A percentile compares a stretch with the other conserved stretches of the same genome.
Conservation (phyloP, 371 early-diverging fungal genomes). For the Mucor ambiguus region DNA sequence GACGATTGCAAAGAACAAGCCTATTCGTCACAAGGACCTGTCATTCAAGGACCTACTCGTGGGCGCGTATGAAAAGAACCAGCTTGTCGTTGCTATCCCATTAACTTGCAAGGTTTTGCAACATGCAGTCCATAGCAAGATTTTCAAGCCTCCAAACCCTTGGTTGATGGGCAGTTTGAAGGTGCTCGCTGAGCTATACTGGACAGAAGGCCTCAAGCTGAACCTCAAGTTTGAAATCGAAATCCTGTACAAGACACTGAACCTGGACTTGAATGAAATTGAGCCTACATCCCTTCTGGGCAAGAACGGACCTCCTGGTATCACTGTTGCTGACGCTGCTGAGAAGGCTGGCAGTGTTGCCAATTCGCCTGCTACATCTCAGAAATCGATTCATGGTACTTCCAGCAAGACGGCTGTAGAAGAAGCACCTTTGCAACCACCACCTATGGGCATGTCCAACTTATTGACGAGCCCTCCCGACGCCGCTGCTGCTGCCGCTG, state of each 20-base stretch:
- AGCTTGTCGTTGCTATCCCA: constrained; percentile 95
- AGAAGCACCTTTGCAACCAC: constrained; percentile 1
- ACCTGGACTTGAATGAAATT: constrained; percentile 84
- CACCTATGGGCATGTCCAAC: not conserved
- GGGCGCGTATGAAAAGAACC: constrained; percentile 82
- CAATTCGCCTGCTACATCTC: not conserved
- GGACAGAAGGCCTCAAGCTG: constrained; percentile 88
- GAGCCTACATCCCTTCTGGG: constrained; percentile 74
- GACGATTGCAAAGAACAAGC: constrained; percentile 89
- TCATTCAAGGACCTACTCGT: constrained; percentile 91
- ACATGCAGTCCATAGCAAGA: constrained; percentile 77
- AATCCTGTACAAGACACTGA: constrained; percentile 87
- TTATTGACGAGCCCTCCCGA: not conserved
- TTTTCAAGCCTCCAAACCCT: constrained; percentile 95
- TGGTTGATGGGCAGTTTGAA: constrained; percentile 95
- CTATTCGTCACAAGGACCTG: constrained; percentile 92
- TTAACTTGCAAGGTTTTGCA: constrained; percentile 96
- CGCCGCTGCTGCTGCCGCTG: too few species aligned
- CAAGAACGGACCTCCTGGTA: constrained; percentile 55
- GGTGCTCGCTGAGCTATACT: constrained; percentile 90
- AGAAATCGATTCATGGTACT: constrained; percentile 4
- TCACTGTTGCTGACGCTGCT: not conserved
- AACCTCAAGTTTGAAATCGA: constrained; percentile 97
- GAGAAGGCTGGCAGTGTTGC: not conserved
- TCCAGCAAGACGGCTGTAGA: constrained; percentile 2